Percentiles rank a stretch among this genome's conserved stretches.
These are phyloP conservation scores for Passalora sequoiae DNA, from an alignment of 2,329 filamentous ascomycete genomes.

Conservation along the genomic window DNA sequence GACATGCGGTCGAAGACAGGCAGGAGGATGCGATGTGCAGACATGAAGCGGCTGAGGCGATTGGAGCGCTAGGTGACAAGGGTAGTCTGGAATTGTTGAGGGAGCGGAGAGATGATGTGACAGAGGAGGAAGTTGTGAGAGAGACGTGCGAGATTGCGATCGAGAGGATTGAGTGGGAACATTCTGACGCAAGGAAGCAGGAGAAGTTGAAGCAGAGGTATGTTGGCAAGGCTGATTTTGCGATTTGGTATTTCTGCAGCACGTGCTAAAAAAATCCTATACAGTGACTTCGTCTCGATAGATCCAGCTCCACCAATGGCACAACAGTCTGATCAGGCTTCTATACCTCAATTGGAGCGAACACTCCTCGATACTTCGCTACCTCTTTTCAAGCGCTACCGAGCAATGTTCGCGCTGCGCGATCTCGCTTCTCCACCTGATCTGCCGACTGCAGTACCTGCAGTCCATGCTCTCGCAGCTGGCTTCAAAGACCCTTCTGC, in stretches of 20 bases:
- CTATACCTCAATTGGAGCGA: slow-evolving; percentile 69
- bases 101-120: slow-evolving; percentile 65
- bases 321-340: slow-evolving; percentile 51
- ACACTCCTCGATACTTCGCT: slow-evolving; percentile 71
- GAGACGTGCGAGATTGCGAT: slow-evolving; percentile 98
- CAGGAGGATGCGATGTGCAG: slow-evolving; percentile 91
- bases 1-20: slow-evolving; percentile 67
- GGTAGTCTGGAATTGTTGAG: slow-evolving; percentile 69
- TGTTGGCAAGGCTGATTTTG: no score
- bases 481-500: slow-evolving; percentile 82
- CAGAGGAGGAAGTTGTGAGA: slow-evolving; percentile 73
- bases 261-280: no score
- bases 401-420: slow-evolving; percentile 95
- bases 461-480: slow-evolving; percentile 76
- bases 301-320: slow-evolving; percentile 89
- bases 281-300: slow-evolving; percentile 91
- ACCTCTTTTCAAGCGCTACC: slow-evolving; percentile 86
- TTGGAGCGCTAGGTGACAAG: slow-evolving; percentile 76
- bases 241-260: no score
- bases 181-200: slow-evolving; percentile 61
- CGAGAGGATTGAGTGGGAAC: slow-evolving; percentile 89
- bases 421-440: slow-evolving; percentile 92
- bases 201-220: slow-evolving; percentile 82
- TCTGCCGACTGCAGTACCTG: slow-evolving; percentile 81
- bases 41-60: slow-evolving; percentile 91